Evolutionary conservation across 2,329 filamentous ascomycete genomes (phyloP).

Genomic region (Fusarium hainanense): DNA sequence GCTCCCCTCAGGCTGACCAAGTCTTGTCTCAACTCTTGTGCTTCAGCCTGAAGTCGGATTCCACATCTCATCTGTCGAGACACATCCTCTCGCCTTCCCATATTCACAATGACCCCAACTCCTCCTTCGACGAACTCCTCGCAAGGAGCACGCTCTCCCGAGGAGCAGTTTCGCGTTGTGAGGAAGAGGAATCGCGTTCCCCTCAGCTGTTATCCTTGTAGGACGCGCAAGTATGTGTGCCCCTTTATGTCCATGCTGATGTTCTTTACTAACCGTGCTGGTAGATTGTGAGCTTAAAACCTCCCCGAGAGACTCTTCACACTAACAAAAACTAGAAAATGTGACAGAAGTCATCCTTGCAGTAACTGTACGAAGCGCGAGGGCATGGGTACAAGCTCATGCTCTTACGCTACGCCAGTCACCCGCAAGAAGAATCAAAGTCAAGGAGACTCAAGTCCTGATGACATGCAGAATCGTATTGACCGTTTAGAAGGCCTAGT

Average conservation of each 20-base stretch:
- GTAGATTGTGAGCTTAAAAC: constrained; percentile 52
- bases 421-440: constrained; percentile 79
- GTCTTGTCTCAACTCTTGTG: constrained; percentile 17
- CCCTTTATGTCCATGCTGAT: constrained; percentile 14
- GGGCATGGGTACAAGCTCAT: constrained; percentile 81
- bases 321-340: constrained; percentile 72
- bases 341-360: constrained; percentile 89
- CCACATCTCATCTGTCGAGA: constrained; percentile 41
- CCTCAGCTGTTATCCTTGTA: constrained; percentile 89
- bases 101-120: constrained; percentile 74
- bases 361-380: constrained; percentile 95
- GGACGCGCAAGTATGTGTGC: constrained; percentile 84
- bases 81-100: constrained; percentile 35
- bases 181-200: constrained; percentile 93
- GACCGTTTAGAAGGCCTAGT: constrained; percentile 93
- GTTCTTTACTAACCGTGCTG: constrained; percentile 48
- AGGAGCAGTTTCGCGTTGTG: constrained; percentile 87
- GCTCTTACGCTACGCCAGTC: constrained; percentile 81
- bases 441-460: constrained; percentile 72
- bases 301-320: not conserved
- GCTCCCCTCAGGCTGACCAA: constrained; percentile 34
- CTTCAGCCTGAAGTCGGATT: constrained; percentile 25
- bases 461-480: constrained; percentile 99
- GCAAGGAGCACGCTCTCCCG: constrained; percentile 80
- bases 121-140: constrained; percentile 83